Base-by-base conservation (phyloP, 805 yeast genomes). In the Wickerhamiella hasegawae region DNA sequence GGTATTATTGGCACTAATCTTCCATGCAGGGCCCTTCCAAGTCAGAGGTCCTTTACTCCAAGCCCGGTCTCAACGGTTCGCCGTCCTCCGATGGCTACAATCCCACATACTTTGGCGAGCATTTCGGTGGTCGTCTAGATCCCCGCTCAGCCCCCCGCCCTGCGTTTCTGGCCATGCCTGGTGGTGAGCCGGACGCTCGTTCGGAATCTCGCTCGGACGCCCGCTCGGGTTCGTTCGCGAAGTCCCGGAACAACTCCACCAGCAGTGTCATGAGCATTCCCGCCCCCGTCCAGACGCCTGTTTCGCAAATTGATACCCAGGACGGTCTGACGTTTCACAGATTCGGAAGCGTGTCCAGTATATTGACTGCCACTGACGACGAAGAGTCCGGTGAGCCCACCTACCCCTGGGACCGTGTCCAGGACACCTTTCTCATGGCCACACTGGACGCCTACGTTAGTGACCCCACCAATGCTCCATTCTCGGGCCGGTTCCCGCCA, bases 401-500 rank as follows among this genome's bases (percentile, higher is more conserved):
- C 15, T 43, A 37, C 27, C 42, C 38, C 12, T 55, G 59, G 60
- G 44, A 46, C 18, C 39, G 37, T 8, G 43, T 36, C 21, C 57
- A 55, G 42, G 71, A 71, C 43, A 57, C 54, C 17, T 46, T 67
- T 11, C 51, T 75, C 18, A 46, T 63, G 45, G 60, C 59, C 27
- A 58, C 62, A 4, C 73, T 73, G 45, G 68, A 67, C 34, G 46
- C 56, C 6, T 59, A 68, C 37, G 63, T 68, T 12, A 61, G 61
- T 32, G 71, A 66, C 45, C 83, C 84, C 5, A 68, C 71, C 23
- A 59, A 65, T 5, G 76, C 85, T 0, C 85, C 85, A 0, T 76
- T 76, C 48, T 74, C 74, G 42, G 66, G 69, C 14, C 51, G 61
- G 28, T 67, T 68, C 46, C 84, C 83, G 5, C 83, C 84, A 0